Evolutionary conservation across 2,329 filamentous ascomycete species (phyloP).

Genomic region (Trichoderma cornu-damae): DNA sequence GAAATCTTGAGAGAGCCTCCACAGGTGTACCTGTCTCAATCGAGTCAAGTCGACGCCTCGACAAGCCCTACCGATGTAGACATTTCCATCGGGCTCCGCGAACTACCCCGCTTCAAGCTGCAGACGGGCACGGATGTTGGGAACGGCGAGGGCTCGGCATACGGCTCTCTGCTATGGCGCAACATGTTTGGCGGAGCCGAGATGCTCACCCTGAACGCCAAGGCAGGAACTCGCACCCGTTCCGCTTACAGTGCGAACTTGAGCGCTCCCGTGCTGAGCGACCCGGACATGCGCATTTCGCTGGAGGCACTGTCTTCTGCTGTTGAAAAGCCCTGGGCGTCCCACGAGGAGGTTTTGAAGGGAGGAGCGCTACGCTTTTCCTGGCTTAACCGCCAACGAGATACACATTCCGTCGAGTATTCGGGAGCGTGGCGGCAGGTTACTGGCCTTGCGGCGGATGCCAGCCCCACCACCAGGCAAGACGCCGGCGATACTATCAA

Average conservation of each 20-base stretch:
- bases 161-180: constrained; percentile 77
- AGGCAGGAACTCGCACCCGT: constrained; percentile 80
- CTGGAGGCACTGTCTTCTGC: constrained; percentile 77
- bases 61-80: constrained; percentile 74
- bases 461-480: constrained; percentile 73
- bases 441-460: constrained; percentile 68
- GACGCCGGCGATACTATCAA: constrained; percentile 92
- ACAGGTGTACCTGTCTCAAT: constrained; percentile 74
- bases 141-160: constrained; percentile 89
- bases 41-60: constrained; percentile 62
- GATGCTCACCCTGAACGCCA: constrained; percentile 79
- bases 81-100: constrained; percentile 73
- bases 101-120: constrained; percentile 77
- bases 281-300: constrained; percentile 75
- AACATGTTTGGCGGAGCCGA: constrained; percentile 96
- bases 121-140: constrained; percentile 95
- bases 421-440: constrained; percentile 82
- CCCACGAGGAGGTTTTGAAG: constrained; percentile 82
- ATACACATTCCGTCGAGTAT: constrained; percentile 74
- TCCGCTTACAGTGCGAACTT: constrained; percentile 87
- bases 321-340: constrained; percentile 87
- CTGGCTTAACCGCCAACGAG: constrained; percentile 61
- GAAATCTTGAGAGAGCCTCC: constrained; percentile 85
- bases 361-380: constrained; percentile 71
- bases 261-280: constrained; percentile 74